These are phyloP conservation scores for Ophiosphaerella korrae DNA, from an alignment of 2,329 filamentous ascomycete species.

Conservation along the genomic window DNA sequence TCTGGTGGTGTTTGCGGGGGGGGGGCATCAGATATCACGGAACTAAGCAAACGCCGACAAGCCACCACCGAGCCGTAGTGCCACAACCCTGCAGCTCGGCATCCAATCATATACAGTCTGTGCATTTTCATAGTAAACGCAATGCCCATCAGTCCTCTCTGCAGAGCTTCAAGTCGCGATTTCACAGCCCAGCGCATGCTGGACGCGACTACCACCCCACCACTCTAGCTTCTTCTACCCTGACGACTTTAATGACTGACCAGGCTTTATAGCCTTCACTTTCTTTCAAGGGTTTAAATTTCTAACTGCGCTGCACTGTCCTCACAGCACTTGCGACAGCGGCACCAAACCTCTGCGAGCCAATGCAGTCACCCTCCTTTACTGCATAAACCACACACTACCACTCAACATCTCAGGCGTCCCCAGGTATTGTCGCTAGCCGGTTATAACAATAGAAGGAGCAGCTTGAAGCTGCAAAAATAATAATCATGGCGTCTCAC, in stretches of 20 bases:
- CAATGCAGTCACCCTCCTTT: slow-evolving; percentile 29
- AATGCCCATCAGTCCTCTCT: slow-evolving; percentile 16
- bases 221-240: slow-evolving; percentile 25
- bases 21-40: slow-evolving; percentile 1
- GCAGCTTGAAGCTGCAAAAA: slow-evolving; percentile 32
- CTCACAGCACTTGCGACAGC: slow-evolving; percentile 18
- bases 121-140: slow-evolving; percentile 6
- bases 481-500: slow-evolving; percentile 44
- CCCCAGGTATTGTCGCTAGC: slow-evolving; percentile 9
- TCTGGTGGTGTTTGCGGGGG: neutral
- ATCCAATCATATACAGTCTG: slow-evolving; percentile 12
- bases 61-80: slow-evolving; percentile 3
- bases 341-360: slow-evolving; percentile 22
- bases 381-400: slow-evolving; percentile 16
- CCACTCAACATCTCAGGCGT: slow-evolving; percentile 15
- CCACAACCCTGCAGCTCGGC: neutral
- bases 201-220: slow-evolving; percentile 36
- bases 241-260: slow-evolving; percentile 40
- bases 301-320: slow-evolving; percentile 8
- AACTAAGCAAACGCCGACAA: slow-evolving; percentile 6
- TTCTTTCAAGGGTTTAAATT: slow-evolving; percentile 30
- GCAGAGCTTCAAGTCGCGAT: slow-evolving; percentile 35
- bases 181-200: slow-evolving; percentile 31
- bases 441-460: slow-evolving; percentile 14
- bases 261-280: slow-evolving; percentile 24